phyloP scores from a whole-genome alignment of 106 monocot genomes.

The Dendrobium officinale region DNA sequence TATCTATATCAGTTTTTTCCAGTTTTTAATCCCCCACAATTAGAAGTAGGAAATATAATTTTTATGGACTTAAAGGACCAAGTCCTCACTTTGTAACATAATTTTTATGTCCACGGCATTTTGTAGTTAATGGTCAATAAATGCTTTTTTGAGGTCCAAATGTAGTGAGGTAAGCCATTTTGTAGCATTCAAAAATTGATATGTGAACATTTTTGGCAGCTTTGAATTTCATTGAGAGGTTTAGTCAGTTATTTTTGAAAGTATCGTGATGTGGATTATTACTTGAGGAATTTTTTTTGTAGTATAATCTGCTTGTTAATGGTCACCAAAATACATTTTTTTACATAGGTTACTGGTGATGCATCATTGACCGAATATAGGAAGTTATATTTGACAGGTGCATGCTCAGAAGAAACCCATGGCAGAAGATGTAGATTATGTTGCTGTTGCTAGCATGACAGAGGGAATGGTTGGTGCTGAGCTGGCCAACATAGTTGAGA shows the following conservation, averaged over 20 bases:
- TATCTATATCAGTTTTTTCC: not conserved
- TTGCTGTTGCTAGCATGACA: conserved; percentile 86
- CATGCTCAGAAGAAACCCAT: conserved; percentile 89
- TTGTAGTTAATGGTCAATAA: not conserved
- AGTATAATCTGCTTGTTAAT: not conserved
- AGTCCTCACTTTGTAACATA: no score
- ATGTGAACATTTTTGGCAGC: not conserved
- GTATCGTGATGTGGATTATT: not conserved
- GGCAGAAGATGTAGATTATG: conserved; percentile 78
- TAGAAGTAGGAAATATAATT: no score
- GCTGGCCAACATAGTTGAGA: conserved; percentile 76
- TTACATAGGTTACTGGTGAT: not conserved
- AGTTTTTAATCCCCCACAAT: not conserved
- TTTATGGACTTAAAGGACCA: no score
- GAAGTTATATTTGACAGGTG: conserved; percentile 36
- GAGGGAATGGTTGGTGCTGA: conserved; percentile 96
- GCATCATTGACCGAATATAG: not conserved
- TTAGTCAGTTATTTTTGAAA: not conserved
- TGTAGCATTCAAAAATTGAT: not conserved
- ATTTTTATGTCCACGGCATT: no score
- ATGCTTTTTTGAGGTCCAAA: not conserved
- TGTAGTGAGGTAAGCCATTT: not conserved
- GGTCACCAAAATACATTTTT: not conserved
- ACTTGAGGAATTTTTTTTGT: not conserved
- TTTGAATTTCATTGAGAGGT: not conserved